These are phyloP conservation scores for Colletotrichum gigasporum DNA, from an alignment of 2,329 filamentous ascomycete species.

Conservation along the genomic window DNA sequence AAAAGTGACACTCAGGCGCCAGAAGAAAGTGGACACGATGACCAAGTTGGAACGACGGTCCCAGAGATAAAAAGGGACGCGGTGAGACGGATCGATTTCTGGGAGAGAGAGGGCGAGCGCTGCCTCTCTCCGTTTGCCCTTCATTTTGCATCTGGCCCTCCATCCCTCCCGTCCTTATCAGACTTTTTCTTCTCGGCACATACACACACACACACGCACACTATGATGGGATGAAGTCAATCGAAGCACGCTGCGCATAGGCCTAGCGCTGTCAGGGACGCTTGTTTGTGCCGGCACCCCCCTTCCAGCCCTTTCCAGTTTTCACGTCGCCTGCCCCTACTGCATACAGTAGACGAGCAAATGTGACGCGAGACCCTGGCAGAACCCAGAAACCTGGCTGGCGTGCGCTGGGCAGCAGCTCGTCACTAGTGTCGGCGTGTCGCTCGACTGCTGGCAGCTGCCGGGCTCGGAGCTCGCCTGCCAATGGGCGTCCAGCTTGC, in stretches of 20 bases:
- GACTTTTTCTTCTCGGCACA: neutral
- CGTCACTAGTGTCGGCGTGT: too few relatives aligned
- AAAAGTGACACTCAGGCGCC: neutral
- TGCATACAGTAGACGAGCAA: slow-evolving; percentile 25
- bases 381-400: slow-evolving; percentile 27
- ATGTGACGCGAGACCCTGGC: slow-evolving; percentile 30
- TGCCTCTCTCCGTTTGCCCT: neutral
- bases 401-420: slow-evolving; percentile 6
- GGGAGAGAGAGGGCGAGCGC: neutral
- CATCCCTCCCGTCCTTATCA: slow-evolving; percentile 10
- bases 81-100: slow-evolving; percentile 10
- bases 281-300: slow-evolving; percentile 18
- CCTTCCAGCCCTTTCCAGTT: neutral
- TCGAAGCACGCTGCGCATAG: slow-evolving; percentile 25
- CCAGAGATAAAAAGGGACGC: slow-evolving; percentile 31
- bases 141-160: neutral
- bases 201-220: slow-evolving; percentile 1
- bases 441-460: neutral
- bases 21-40: slow-evolving; percentile 26
- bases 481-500: slow-evolving; percentile 4
- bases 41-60: slow-evolving; percentile 11
- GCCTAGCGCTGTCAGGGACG: slow-evolving; percentile 17
- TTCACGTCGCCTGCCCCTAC: too few relatives aligned
- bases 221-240: slow-evolving; percentile 30
- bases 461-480: neutral